Evolutionary conservation across 768 basidiomycete species (phyloP).

Genomic region (Hericium alpestre): DNA sequence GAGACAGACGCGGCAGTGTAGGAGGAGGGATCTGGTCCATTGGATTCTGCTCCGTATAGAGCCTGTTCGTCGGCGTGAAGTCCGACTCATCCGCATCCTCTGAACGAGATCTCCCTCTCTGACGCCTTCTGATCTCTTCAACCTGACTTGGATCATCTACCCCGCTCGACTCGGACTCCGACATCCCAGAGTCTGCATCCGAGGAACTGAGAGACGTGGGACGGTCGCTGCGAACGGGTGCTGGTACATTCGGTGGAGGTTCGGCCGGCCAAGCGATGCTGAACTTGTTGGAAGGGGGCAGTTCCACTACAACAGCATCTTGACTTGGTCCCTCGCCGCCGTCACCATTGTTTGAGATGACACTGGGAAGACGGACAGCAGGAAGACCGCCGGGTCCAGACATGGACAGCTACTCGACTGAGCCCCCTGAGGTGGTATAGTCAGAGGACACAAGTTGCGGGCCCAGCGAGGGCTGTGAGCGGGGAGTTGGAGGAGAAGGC

Average conservation of each 20-base stretch:
- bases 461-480: neutral
- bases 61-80: conserved; percentile 21
- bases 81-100: conserved; percentile 17
- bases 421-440: neutral
- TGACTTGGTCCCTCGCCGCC: conserved; percentile 28
- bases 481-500: neutral
- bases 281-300: conserved; percentile 45
- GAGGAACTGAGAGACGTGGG: conserved; percentile 32
- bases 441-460: conserved; percentile 3
- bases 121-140: conserved; percentile 2
- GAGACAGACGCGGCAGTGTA: conserved; percentile 46
- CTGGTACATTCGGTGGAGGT: conserved; percentile 27
- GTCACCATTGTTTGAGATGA: conserved; percentile 26
- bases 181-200: conserved; percentile 41
- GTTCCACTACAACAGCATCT: conserved; percentile 36
- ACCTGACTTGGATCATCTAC: neutral
- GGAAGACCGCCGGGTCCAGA: conserved; percentile 25
- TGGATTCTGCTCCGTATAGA: conserved; percentile 22
- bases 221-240: conserved; percentile 28
- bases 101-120: conserved; percentile 8
- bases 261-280: conserved; percentile 49
- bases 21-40: conserved; percentile 18
- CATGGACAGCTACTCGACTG: conserved; percentile 15
- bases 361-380: conserved; percentile 40
- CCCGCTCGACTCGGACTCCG: conserved; percentile 29